Evolutionary conservation across 768 basidiomycete genomes (phyloP), one percentile per base, ranked within the genome.

Genomic region (Mrakia gelida): DNA sequence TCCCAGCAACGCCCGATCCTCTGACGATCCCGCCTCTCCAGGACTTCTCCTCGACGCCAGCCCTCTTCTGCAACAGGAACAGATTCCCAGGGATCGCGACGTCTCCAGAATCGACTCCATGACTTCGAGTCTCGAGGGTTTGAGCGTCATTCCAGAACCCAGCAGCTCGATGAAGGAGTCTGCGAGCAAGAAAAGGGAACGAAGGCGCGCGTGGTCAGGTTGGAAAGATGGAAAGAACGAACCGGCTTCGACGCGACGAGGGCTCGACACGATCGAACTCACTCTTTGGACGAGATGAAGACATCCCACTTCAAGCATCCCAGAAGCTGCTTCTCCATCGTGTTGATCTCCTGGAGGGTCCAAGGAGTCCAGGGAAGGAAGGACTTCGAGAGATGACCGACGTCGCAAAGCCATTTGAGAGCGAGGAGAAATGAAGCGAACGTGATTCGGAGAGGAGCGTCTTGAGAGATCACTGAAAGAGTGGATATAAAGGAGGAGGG

Each of bases 361-460:
- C 72, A 73, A 0, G 72, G 59, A 28, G 72, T 73, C n/a, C 32
- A 61, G 30, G 45, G 28, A 15, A 73, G 45, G 21, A 73, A 73
- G n/a, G 30, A 34, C 10, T n/a, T n/a, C n/a, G n/a, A n/a, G 52
- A 38, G 72, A 52, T 73, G 49, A n/a, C 26, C 21, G 3, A 56
- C 38, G 52, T 73, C 72, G 72, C 54, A 56, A 10, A 23, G 9
- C 54, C 32, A 32, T 30, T 73, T 73, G 52, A 61, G 32, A n/a
- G 72, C 72, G 30, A 73, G 45, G 15, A 73, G 54, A 54, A 73
- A 73, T 0, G 72, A 34, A 10, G 72, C 28, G 52, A 73, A 73
- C 11, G 59, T 30, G 18, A 73, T 23, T 32, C 72, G 72, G 32
- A 73, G 72, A 21, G 28, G n/a, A n/a, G 72, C 38, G 21, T 73